Evolutionary conservation across 257 asterid genomes (phyloP), one percentile per base, ranked within the genome.

Genomic region (Solanum microdontum): DNA sequence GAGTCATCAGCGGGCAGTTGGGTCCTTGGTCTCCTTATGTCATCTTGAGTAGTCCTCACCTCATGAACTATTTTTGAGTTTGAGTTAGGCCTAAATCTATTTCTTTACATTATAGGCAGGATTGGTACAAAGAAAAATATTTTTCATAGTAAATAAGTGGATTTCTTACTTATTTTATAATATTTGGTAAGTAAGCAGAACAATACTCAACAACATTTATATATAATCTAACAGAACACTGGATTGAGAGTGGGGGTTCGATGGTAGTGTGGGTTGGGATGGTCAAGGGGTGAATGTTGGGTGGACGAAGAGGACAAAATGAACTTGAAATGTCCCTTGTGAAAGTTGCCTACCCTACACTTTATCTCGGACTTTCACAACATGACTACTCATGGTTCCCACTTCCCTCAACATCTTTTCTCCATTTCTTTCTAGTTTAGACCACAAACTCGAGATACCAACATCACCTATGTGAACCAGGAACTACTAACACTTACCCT

Each of bases 11-110:
- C 1, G 11, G 24, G 11, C 24, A 55, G 24, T 55, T 55, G 4
- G 24, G 11, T 55, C 66, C 66, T 55, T 7, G 30, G 30, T 30
- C 30, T 30, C 30, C 30, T 28, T 28, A 7, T 55, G 64, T 21
- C 24, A 7, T 55, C 24, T 51, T 51, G n/a, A 4, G 0, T 17
- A 51, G 62, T 51, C n/a, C n/a, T 51, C 62, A 15, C 62, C 23
- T 51, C 62, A 51, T 51, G 64, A 55, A 10, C n/a, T 6, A 55
- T 17, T 36, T 43, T 30, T 30, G 30, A 30, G 30, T 30, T 30
- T 51, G 62, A 51, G 62, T 17, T 15, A 0, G 9, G 1, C 6
- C 23, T 51, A 0, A 2, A 51, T 51, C n/a, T 8, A 0, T 51
- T 51, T 51, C 62, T 17, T 51, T 1, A 17, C 0, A 51, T 1